Evolutionary conservation across 371 early-diverging fungal species (phyloP), one percentile per base, ranked within the genome.

Genomic region (Apophysomyces sp.): DNA sequence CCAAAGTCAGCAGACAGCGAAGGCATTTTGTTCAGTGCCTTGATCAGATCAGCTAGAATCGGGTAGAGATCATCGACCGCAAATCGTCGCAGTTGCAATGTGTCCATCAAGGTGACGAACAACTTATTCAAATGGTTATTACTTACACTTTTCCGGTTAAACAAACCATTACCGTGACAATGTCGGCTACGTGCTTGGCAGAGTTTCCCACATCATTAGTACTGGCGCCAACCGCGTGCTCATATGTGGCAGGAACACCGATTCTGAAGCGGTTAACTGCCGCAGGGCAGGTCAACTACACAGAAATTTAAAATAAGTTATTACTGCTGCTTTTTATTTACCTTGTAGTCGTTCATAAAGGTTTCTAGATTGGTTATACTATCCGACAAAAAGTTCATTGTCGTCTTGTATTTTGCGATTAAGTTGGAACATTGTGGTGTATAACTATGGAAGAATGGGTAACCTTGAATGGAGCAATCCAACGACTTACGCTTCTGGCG

Each of bases 1-100:
- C 86, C 88, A 73, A 88, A 94, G 18, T 94, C 94, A 0, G 88
- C 69, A 5, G 96, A 92, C 30, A 96, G 53, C 1, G 86, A 79
- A n/a, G 85, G 74, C 27, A 94, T 86, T 16, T 88, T 91, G 68
- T 94, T 96, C 41, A 98, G 77, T 37, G 91, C 84, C 69, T 95
- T 93, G 54, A 97, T 87, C 41, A 98, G 65, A 29, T 97, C 97
- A 1, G 90, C 86, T n/a, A 98, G 71, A 55, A 91, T 78, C 18
- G 96, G 98, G 63, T 97, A 97, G 9, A 98, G 76, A 58, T 95
- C 89, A 67, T 98, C 98, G 3, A 93, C 95, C 0, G 96, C 95
- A 18, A 84, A 80, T 76, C 93, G 85, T 53, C 91, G 89, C 60
- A 98, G 71, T 61, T 90, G 93, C 29, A 97, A 82, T 21, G 90